Evolutionary conservation across 1,139 yeast species (phyloP), one percentile per base, ranked within the genome.

Genomic region (Pichia sp.): DNA sequence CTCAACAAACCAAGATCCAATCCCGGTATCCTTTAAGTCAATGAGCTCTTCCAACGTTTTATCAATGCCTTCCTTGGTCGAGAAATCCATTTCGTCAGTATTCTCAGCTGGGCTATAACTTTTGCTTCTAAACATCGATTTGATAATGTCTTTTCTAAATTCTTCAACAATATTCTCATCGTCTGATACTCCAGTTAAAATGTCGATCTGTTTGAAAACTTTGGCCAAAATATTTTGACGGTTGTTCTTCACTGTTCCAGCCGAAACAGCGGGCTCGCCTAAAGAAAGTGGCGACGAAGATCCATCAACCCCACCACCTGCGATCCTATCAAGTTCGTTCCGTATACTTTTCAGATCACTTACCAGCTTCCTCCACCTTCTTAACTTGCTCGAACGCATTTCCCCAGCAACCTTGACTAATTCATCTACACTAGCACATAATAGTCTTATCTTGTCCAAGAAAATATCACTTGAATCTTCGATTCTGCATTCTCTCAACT

Each of bases 301-400:
- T 6, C 58, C 58, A 46, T 53, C 55, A 31, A 56, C 56, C 10
- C 55, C 53, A 50, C 52, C 36, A 4, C 56, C 56, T 4, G 51
- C 55, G 46, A 56, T 33, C 38, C 57, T 55, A 14, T 53, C 33
- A 10, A 69, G 53, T 48, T 68, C 71, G 41, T 54, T 56, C 27
- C 63, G 58, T 5, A 65, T 51, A 4, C 45, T 51, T 40, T 56
- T 57, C 16, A 67, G 41, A 20, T 62, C 63, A 9, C 61, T 61
- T 16, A 58, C 61, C 4, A 76, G 56, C 48, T 71, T 76, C 71
- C 80, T 78, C 91, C 91, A 85, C 29, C 63, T 65, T n/a, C 70
- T 66, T 6, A 84, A 68, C 53, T 72, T 72, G 17, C 69, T 73
- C 12, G 67, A 69, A 9, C 78, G 56, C 7, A 82, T 64, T 33